Percentiles rank a stretch among this genome's conserved stretches.
Conservation (phyloP, 768 basidiomycete genomes). For the Russula abietina region DNA sequence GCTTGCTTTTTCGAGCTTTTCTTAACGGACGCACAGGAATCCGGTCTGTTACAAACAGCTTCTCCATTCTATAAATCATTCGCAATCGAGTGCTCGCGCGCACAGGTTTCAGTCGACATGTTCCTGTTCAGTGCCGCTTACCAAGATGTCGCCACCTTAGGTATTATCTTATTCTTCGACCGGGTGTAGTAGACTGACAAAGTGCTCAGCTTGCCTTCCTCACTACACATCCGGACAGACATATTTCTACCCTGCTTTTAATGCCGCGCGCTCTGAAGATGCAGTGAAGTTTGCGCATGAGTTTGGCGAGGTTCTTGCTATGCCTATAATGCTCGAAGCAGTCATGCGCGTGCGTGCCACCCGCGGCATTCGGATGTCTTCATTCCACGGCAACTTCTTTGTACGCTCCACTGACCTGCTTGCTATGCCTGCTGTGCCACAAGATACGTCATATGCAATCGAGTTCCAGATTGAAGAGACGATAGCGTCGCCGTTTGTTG, state of each 20-base stretch:
- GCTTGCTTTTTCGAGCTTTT: background rate
- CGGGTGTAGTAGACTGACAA: background rate
- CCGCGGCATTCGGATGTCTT: conserved; percentile 45
- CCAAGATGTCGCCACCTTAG: conserved; percentile 91
- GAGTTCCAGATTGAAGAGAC: conserved; percentile 53
- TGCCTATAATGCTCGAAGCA: conserved; percentile 93
- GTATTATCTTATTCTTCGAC: conserved; percentile 37
- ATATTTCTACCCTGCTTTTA: conserved; percentile 98
- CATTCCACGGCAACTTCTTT: conserved; percentile 59
- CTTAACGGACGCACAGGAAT: conserved; percentile 54
- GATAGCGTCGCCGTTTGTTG: conserved; percentile 42
- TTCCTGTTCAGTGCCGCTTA: conserved; percentile 93
- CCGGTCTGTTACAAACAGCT: conserved; percentile 85
- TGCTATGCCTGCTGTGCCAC: conserved; percentile 50
- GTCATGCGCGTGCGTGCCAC: conserved; percentile 99
- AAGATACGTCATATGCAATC: conserved; percentile 52
- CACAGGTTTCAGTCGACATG: conserved; percentile 98
- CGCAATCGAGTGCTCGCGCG: conserved; percentile 95
- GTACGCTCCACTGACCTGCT: conserved; percentile 51
- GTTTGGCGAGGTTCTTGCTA: conserved; percentile 87
- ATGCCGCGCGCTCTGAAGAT: conserved; percentile 88
- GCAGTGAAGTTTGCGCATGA: conserved; percentile 98
- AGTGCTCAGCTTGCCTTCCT: conserved; percentile 69
- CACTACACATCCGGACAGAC: conserved; percentile 98
- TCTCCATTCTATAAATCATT: conserved; percentile 97